Evolutionary conservation across 345 rosid species (phyloP), one percentile per base, ranked within the genome.

Genomic region (Chamaenerion angustifolium): DNA sequence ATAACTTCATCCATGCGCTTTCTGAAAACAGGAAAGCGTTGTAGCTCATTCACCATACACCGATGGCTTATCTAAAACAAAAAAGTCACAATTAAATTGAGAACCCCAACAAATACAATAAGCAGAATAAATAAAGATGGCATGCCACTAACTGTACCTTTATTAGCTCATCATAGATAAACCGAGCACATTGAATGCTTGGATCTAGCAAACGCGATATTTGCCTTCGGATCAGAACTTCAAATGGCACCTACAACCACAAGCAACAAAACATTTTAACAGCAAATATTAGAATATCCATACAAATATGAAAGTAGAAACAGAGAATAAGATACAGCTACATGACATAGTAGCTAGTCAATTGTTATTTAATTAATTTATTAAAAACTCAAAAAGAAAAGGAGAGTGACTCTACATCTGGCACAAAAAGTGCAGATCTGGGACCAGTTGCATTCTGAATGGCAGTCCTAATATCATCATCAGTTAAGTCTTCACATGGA

Each of bases 401-500:
- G 58, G 46, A 18, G 61, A 8, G 2, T 65, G 45, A 43, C 65
- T 85, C 46, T 72, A 90, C 98, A 59, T 83, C 94, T 42, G 94
- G 95, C 56, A 86, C 88, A 68, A 90, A 90, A 13, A 90, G 63
- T 47, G 94, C 88, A 61, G 92, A 78, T 68, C 62, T 87, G 49
- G 94, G 92, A 65, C 96, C 98, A 51, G 92, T 83, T 46, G 98
- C 95, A 75, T 90, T 90, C 72, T 86, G 98, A 68, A 90, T 86
- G 46, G 88, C 94, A 56, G 88, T 90, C 58, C 87, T 86, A 55
- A 90, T 90, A 70, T 90, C 92, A 42, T 78, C 94, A 59, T 81
- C 87, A 45, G 94, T 90, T 79, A 90, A 80, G 69, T 81, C 89
- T 64, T 86, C 89, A 58, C 98, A 90, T 40, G 94, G 98, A 71